Percentiles rank a stretch among this genome's conserved stretches.
These are phyloP conservation scores for Tagetes erecta DNA, from an alignment of 129 eudicot species.

Conservation along the genomic window DNA sequence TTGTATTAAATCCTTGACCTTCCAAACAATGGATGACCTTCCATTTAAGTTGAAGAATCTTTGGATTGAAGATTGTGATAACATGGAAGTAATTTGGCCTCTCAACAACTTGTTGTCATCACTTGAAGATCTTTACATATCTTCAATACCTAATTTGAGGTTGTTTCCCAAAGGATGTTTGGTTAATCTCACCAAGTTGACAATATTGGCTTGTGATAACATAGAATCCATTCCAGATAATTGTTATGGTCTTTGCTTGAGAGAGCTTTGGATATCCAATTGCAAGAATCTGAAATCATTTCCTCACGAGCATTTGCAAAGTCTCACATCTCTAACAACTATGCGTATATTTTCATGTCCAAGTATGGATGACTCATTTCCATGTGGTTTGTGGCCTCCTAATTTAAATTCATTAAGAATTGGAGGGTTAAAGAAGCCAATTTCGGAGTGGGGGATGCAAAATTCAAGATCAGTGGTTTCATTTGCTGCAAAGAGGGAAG, in stretches of 20 bases:
- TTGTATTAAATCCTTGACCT: no score
- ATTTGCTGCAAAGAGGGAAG: slow-evolving; percentile 14
- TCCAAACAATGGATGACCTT: no score
- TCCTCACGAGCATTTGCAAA: slow-evolving; percentile 22
- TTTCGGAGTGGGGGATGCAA: slow-evolving; percentile 18
- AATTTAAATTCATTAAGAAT: background rate
- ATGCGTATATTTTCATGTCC: slow-evolving; percentile 8
- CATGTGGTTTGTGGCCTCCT: slow-evolving; percentile 10
- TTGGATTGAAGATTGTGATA: background rate
- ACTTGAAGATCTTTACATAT: background rate
- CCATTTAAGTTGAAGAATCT: no score
- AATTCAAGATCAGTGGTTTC: slow-evolving; percentile 19
- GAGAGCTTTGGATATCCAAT: background rate
- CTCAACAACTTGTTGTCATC: slow-evolving; percentile 9
- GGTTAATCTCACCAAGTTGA: background rate
- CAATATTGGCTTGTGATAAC: slow-evolving; percentile 14
- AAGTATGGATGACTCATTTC: slow-evolving; percentile 8
- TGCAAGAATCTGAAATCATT: slow-evolving; percentile 32
- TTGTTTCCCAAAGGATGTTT: slow-evolving; percentile 25
- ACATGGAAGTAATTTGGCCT: slow-evolving; percentile 12
- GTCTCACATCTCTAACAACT: slow-evolving; percentile 13
- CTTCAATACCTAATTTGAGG: background rate
- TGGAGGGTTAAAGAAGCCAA: slow-evolving; percentile 16
- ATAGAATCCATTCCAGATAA: slow-evolving; percentile 19
- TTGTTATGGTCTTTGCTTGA: slow-evolving; percentile 16